These are phyloP conservation scores for Phytopythium aichiense DNA, from an alignment of 352 stramenopile genomes.

Conservation along the genomic window DNA sequence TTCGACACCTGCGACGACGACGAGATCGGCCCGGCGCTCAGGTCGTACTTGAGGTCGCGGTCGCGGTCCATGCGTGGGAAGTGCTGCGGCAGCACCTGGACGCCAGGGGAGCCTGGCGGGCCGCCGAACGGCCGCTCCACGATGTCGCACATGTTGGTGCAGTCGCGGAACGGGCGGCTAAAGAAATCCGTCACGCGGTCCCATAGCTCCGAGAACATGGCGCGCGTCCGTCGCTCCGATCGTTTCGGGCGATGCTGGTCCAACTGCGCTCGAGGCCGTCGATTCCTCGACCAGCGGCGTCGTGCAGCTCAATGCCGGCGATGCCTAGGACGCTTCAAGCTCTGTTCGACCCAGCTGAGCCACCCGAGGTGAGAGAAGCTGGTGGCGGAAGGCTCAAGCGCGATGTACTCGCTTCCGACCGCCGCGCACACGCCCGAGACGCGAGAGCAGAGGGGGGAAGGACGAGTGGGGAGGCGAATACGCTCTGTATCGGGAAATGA, in stretches of 20 bases:
- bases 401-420: background rate
- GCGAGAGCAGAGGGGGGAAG: conserved; percentile 2
- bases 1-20: conserved; percentile 14
- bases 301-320: too few species aligned
- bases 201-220: conserved; percentile 4
- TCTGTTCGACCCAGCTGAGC: background rate
- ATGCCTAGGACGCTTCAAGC: too few species aligned
- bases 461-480: conserved; percentile 6
- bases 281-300: too few species aligned
- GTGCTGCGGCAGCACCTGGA: conserved; percentile 20
- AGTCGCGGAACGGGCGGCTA: conserved; percentile 28
- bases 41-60: conserved; percentile 26
- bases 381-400: background rate
- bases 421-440: background rate
- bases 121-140: conserved; percentile 9
- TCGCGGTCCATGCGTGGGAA: conserved; percentile 25
- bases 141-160: conserved; percentile 26
- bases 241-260: background rate
- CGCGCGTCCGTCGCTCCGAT: background rate
- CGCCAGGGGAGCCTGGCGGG: conserved; percentile 19
- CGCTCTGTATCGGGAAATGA: conserved; percentile 7
- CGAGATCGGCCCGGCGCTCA: conserved; percentile 16
- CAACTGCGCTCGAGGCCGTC: background rate
- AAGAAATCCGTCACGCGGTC: conserved; percentile 17
- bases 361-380: background rate